Conservation (phyloP, 306 rosid species). For the Casuarina equisetifolia region DNA sequence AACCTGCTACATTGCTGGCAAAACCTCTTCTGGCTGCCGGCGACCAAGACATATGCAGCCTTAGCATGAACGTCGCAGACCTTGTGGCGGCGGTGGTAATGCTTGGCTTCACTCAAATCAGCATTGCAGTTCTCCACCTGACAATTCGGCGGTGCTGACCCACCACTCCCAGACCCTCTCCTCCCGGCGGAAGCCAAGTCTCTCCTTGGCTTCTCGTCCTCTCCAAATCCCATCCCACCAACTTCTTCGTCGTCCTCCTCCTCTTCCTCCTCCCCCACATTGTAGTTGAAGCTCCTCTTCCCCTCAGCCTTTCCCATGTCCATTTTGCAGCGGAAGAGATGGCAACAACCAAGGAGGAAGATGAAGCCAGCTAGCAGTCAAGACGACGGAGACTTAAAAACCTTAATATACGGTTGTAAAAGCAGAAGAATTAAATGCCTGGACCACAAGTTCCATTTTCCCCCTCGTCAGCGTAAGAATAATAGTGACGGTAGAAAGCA, state of each 20-base stretch:
- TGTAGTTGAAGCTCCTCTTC: conserved; percentile 46
- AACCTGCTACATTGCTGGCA: conserved; percentile 99
- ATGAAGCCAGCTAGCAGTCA: conserved; percentile 31
- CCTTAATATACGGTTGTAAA: conserved; percentile 19
- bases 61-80: conserved; percentile 87
- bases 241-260: conserved; percentile 40
- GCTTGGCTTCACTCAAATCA: conserved; percentile 71
- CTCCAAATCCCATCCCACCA: conserved; percentile 36
- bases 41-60: conserved; percentile 56
- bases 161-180: conserved; percentile 51
- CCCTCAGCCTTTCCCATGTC: conserved; percentile 58
- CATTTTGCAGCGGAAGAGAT: conserved; percentile 38
- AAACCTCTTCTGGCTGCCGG: conserved; percentile 64
- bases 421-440: conserved; percentile 28
- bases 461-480: conserved; percentile 30
- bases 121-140: conserved; percentile 71
- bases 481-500: conserved; percentile 35
- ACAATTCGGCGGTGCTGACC: conserved; percentile 47
- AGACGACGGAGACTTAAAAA: conserved; percentile 26
- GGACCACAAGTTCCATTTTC: conserved; percentile 56
- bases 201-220: conserved; percentile 51
- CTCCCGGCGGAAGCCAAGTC: conserved; percentile 21
- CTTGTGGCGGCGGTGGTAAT: conserved; percentile 80
- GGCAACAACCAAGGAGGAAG: conserved; percentile 22
- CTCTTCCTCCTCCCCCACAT: conserved; percentile 36